Percentiles rank a stretch among this genome's conserved stretches.
phyloP scores from a whole-genome alignment of 371 early-diverging fungal genomes.

The Mucor velutinosus region DNA sequence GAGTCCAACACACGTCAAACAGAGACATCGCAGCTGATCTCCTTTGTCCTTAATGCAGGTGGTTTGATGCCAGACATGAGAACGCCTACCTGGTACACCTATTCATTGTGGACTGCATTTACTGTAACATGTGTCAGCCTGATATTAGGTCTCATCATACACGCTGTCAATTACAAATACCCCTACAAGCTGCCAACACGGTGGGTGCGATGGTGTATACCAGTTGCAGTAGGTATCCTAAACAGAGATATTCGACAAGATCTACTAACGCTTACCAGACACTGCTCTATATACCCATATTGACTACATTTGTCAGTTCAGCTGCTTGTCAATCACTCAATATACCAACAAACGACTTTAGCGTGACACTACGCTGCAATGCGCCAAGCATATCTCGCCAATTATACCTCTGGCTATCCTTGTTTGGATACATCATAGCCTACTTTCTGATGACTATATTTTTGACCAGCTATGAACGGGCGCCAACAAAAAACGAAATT shows the following conservation, averaged over 20 bases:
- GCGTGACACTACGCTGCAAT: conserved; percentile 53
- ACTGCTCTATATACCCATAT: conserved; percentile 47
- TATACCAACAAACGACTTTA: conserved; percentile 39
- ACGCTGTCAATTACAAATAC: conserved; percentile 39
- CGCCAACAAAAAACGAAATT: conserved; percentile 69
- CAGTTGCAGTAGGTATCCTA: conserved; percentile 51
- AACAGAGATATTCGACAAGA: not conserved
- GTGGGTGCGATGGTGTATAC: conserved; percentile 65
- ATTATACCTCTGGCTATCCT: conserved; percentile 62
- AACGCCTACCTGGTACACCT: conserved; percentile 54
- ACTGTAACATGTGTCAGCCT: conserved; percentile 30
- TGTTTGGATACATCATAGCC: conserved; percentile 64
- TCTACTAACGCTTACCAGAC: conserved; percentile 21
- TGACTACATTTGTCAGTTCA: conserved; percentile 63
- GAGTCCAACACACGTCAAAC: conserved; percentile 7
- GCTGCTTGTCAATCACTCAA: conserved; percentile 62
- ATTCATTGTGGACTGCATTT: conserved; percentile 51
- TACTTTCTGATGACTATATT: conserved; percentile 70
- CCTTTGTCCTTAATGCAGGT: conserved; percentile 43
- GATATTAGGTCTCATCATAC: conserved; percentile 34
- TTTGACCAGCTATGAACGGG: conserved; percentile 71
- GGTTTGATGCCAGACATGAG: conserved; percentile 55
- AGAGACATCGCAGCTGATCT: conserved; percentile 24
- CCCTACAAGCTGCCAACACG: conserved; percentile 49
- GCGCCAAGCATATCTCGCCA: conserved; percentile 49